Evolutionary conservation across 2,329 filamentous ascomycete genomes (phyloP), one percentile per base, ranked within the genome.

Genomic region (Cercospora janseana): DNA sequence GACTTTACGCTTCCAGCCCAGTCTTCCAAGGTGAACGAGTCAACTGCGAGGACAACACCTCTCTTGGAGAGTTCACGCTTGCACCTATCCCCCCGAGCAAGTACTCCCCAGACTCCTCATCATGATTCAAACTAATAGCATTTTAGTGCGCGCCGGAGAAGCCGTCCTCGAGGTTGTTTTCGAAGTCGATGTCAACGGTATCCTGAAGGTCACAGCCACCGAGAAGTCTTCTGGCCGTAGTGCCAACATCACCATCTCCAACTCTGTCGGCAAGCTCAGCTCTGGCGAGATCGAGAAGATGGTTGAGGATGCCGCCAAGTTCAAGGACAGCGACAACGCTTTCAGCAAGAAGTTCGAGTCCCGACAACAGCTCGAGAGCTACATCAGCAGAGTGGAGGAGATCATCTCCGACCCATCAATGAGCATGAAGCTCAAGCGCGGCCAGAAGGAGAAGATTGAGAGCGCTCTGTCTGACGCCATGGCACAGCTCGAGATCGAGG

Each of bases 281-380:
- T 87, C 86, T 46, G 76, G 77, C 57, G 93, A 98, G 79, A 98
- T 98, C 61, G 93, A 98, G 81, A 90, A 83, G 79, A 97, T 97
- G 92, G 89, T 98, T 73, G 87, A 78, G 72, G 88, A 98, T 65
- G 93, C 93, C 67, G 90, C 92, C 79, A 94, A 95, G 78, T 98
- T 96, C 87, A 98, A 98, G 88, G 82, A 78, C 76, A 91, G 83
- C 75, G 93, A 98, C 66, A 92, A 97, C 76, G 92, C 90, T 58
- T 98, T 97, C 84, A 94, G 86, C 85, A 97, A 97, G 88, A 88
- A 87, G 73, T 96, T 97, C 75, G 93, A 98, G 83, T 88, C 93
- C 59, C 90, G 94, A 80, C 93, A 98, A 80, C 91, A 96, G 79
- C 88, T 98, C 62, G 93, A 98, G 82, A 92, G 89, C 44, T 98